Evolutionary conservation across 768 basidiomycete species (phyloP), one percentile per base, ranked within the genome.

Genomic region (Galerina sulciceps): DNA sequence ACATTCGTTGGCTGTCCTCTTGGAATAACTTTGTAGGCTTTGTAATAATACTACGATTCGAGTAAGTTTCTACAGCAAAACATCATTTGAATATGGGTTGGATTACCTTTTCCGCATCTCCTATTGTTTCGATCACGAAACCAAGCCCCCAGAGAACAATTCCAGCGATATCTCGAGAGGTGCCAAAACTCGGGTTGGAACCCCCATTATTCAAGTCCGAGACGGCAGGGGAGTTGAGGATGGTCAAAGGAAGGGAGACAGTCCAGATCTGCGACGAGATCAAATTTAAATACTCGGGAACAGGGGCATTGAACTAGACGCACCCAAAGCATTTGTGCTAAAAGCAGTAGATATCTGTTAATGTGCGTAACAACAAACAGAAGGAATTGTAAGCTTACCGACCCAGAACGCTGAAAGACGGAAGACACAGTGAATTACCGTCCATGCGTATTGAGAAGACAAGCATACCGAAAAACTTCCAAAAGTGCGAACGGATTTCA

Each of bases 151-250:
- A 90, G 0, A 90, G 58, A 36, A 89, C 75, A 34, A 89, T 74
- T 0, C 89, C 89, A 9, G 79, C 81, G 46, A 90, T 84, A 65
- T 91, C 88, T 36, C 81, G 71, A 3, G 80, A 79, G 0, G 85
- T 86, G 1, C 88, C 88, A 67, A 88, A 89, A 0, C 72, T 47
- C 5, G 85, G 85, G 61, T 83, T 79, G n/a, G 76, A 79, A 1
- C 83, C 82, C 2, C 77, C 76, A 10, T 64, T 62, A 2, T 37
- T 44, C 6, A 71, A 69, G 59, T 84, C 83, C 6, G 85, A 85
- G 15, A 89, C 79, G 6, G 81, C 82, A 3, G 87, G 87, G 3
- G 89, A 89, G 66, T 90, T 90, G 42, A 90, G 75, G 60, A 89
- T 85, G 31, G 78, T 82, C 26, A 88, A 63, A 3, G 89, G 87